Conservation (phyloP, 2,329 filamentous ascomycete species). For the Thelonectria olida region DNA sequence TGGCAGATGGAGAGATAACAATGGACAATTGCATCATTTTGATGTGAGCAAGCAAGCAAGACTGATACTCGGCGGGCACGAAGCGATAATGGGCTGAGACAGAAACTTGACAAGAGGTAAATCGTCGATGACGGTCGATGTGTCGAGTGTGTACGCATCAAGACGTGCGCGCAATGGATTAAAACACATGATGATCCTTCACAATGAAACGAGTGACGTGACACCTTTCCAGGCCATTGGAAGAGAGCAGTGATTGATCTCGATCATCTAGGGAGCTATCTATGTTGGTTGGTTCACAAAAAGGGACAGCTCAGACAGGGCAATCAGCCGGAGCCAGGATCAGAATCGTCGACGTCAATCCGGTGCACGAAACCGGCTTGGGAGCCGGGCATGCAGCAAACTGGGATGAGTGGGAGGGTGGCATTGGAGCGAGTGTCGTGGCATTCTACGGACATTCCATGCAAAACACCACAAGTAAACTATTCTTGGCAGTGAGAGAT, state of each 20-base stretch:
- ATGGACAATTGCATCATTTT: slow-evolving; percentile 27
- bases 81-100: background rate
- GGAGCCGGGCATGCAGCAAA: background rate
- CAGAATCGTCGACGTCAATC: slow-evolving; percentile 9
- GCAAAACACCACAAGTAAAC: background rate
- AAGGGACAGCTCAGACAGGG: background rate
- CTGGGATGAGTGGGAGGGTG: background rate
- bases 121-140: background rate
- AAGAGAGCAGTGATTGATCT: background rate
- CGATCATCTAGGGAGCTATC: background rate
- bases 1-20: background rate
- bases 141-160: background rate
- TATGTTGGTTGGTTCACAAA: background rate
- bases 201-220: background rate
- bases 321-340: background rate
- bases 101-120: slow-evolving; percentile 8
- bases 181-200: background rate
- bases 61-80: too few species aligned
- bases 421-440: background rate
- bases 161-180: background rate
- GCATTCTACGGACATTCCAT: background rate
- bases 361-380: slow-evolving; percentile 3
- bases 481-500: background rate
- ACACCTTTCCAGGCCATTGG: background rate
- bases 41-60: background rate